These are phyloP conservation scores for Nakazawaea populi DNA, from an alignment of 805 yeast genomes.

Conservation along the genomic window DNA sequence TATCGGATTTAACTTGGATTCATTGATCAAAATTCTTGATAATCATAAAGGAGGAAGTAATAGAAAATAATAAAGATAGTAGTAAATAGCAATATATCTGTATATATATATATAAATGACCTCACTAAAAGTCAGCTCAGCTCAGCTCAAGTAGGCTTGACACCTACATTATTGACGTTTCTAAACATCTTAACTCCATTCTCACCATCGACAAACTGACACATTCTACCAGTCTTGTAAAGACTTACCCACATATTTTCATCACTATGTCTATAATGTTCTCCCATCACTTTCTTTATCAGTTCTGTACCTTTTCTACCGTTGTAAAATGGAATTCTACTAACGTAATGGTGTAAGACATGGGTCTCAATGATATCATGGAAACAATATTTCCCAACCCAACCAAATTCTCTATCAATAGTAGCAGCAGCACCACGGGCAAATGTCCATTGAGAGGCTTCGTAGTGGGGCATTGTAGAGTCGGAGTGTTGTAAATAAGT, in stretches of 20 bases:
- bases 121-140: neutral
- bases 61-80: too few relatives aligned
- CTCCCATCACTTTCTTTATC: conserved; percentile 80
- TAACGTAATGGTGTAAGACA: conserved; percentile 78
- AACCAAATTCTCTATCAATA: conserved; percentile 78
- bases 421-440: conserved; percentile 91
- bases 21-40: too few relatives aligned
- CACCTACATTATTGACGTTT: conserved; percentile 61
- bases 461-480: conserved; percentile 75
- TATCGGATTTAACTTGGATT: neutral
- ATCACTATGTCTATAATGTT: conserved; percentile 58
- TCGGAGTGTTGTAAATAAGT: conserved; percentile 84
- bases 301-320: conserved; percentile 78
- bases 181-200: conserved; percentile 70
- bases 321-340: conserved; percentile 83
- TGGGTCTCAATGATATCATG: conserved; percentile 91
- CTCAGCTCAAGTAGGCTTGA: conserved; percentile 8
- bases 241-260: conserved; percentile 70
- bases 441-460: conserved; percentile 70
- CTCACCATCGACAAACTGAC: conserved; percentile 72
- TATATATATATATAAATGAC: neutral
- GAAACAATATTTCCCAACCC: conserved; percentile 71
- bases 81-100: neutral
- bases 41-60: neutral
- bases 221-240: conserved; percentile 58